phyloP scores from a whole-genome alignment of 2,329 filamentous ascomycete genomes.

The Penicillium expansum region DNA sequence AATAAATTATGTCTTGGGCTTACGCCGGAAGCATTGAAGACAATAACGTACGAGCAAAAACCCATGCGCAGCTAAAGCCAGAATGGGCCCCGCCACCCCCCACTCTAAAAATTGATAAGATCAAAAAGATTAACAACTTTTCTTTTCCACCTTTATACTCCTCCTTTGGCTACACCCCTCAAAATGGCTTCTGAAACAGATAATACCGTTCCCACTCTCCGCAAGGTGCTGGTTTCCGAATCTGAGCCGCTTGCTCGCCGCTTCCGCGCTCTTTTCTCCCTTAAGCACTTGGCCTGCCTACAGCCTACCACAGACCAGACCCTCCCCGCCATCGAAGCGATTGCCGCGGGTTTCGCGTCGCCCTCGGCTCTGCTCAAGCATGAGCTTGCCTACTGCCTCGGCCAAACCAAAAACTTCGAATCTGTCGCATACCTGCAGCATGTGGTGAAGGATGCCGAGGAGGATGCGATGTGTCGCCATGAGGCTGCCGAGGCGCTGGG shows the following conservation, averaged over 20 bases:
- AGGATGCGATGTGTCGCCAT: constrained; percentile 93
- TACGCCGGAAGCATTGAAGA: neutral
- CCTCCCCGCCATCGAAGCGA: constrained; percentile 69
- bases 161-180: neutral
- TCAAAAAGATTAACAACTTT: constrained; percentile 29
- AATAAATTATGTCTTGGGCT: neutral
- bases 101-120: constrained; percentile 43
- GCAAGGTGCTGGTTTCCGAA: constrained; percentile 77
- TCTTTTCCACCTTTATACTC: constrained; percentile 5
- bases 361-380: constrained; percentile 91
- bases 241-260: constrained; percentile 77
- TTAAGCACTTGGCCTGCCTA: constrained; percentile 84
- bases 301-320: constrained; percentile 56
- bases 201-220: constrained; percentile 46
- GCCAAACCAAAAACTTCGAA: constrained; percentile 76
- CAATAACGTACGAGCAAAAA: constrained; percentile 7
- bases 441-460: constrained; percentile 72
- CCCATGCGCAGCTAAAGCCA: neutral
- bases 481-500: constrained; percentile 95
- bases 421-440: constrained; percentile 69
- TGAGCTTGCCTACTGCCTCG: constrained; percentile 94
- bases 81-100: constrained; percentile 34
- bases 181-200: constrained; percentile 36
- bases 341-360: constrained; percentile 80
- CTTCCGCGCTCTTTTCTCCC: constrained; percentile 94